Base-by-base conservation (phyloP, 1,284 basidiomycete species). In the Sanghuangporus weigelae region DNA sequence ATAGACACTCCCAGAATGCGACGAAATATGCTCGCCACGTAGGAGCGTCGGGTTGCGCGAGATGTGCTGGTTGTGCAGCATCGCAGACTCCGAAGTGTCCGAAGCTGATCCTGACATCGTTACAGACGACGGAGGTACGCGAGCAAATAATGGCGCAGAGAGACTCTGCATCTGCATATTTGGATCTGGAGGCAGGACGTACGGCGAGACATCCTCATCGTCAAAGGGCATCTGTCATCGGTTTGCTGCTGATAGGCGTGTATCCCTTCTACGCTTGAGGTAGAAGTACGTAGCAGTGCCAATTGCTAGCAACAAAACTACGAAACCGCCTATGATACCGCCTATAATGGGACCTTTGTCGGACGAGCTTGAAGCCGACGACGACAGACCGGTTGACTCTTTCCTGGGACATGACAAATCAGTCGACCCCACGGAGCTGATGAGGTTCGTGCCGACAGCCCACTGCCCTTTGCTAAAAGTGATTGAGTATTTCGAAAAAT, bases 191-290 rank as follows among this genome's bases (percentile, higher is more conserved):
- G 39, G 44, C 19, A 60, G 8, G 21, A 64, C 58, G 38, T 60
- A 64, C 7, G 63, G 59, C 53, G 59, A 60, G n/a, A 59, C 21
- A 38, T 59, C 62, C 14, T 63, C 63, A 8, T 54, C 36, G 49
- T 59, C 63, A 19, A 51, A 46, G 19, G 23, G 50, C 6, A 21
- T 42, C 6, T 36, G 21, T 12, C 46, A 36, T 14, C 54, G 56
- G 36, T 59, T 63, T 16, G 51, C 46, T n/a, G 51, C 63, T 2
- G 58, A 64, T 16, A 55, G 31, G 26, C 44, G 16, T 16, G 5
- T 36, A 39, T 63, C 50, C 31, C 46, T 64, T 36, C 63, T n/a
- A 12, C 59, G 53, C 38, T 36, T 60, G 23, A 51, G 14, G 49
- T 57, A 59, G 58, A 64, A 60, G 36, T 59, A 57, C 7, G 40